Evolutionary conservation across 306 rosid genomes (phyloP).

Genomic region (Sphenostylis stenocarpa): DNA sequence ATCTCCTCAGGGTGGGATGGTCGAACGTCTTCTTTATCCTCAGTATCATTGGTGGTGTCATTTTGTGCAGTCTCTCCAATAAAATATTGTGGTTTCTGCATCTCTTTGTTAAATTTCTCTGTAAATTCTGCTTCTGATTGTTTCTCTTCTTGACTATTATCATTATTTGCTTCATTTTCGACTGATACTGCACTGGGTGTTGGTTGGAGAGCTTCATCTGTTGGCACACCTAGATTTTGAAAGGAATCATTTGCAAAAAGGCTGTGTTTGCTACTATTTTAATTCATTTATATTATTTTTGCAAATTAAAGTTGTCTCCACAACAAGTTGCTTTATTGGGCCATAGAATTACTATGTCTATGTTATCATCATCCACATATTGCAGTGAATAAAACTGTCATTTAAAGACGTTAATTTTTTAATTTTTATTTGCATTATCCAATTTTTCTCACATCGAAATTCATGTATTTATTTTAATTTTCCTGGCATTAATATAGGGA

Average conservation of each 20-base stretch:
- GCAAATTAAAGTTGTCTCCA: not conserved
- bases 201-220: not conserved
- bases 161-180: not conserved
- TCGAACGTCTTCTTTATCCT: not conserved
- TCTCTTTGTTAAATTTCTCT: not conserved
- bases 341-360: not conserved
- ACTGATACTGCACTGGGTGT: not conserved
- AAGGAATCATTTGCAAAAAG: not conserved
- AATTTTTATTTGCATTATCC: not conserved
- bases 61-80: not conserved
- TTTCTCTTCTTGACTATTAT: not conserved
- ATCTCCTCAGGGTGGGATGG: not conserved
- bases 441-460: not conserved
- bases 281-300: not conserved
- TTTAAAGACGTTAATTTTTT: not conserved
- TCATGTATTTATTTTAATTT: not conserved
- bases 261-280: not conserved
- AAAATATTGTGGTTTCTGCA: not conserved
- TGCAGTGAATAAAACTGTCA: not conserved
- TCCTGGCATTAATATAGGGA: not conserved
- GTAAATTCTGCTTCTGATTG: not conserved
- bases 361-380: not conserved
- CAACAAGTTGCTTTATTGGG: not conserved
- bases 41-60: not conserved
- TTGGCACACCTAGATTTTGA: not conserved